phyloP scores from a whole-genome alignment of 768 basidiomycete genomes.

The Suillus luteus region DNA sequence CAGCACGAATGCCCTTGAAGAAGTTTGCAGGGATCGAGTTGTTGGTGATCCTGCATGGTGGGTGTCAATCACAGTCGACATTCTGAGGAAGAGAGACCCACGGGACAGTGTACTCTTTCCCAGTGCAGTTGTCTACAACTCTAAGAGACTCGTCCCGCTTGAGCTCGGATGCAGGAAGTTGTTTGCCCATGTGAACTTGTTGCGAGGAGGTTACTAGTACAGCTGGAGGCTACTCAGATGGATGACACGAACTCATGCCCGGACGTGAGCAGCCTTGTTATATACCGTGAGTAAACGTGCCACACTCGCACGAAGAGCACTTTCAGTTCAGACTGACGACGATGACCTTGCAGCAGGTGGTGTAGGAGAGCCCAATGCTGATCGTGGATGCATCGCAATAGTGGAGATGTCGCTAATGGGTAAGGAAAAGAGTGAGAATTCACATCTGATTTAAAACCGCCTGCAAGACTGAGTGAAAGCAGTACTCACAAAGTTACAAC shows the following conservation, averaged over 20 bases:
- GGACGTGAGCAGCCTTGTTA: constrained; percentile 2
- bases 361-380: constrained; percentile 34
- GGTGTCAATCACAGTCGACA: neutral
- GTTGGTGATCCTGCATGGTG: constrained; percentile 61
- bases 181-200: constrained; percentile 28
- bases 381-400: constrained; percentile 30
- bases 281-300: constrained; percentile 49
- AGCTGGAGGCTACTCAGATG: neutral
- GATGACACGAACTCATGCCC: neutral
- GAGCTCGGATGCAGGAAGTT: constrained; percentile 20
- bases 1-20: constrained; percentile 76
- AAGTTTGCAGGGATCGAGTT: constrained; percentile 80
- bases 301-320: constrained; percentile 55
- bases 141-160: constrained; percentile 46
- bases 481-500: too few species aligned
- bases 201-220: neutral
- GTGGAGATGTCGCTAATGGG: constrained; percentile 12
- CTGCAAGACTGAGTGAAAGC: too few species aligned
- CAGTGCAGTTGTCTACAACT: constrained; percentile 84
- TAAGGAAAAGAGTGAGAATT: constrained; percentile 16
- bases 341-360: constrained; percentile 36
- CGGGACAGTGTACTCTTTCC: constrained; percentile 74
- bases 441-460: too few species aligned
- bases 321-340: constrained; percentile 47
- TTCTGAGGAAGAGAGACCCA: constrained; percentile 40